phyloP scores from a whole-genome alignment of 306 rosid species.

The Citrullus colocynthis region DNA sequence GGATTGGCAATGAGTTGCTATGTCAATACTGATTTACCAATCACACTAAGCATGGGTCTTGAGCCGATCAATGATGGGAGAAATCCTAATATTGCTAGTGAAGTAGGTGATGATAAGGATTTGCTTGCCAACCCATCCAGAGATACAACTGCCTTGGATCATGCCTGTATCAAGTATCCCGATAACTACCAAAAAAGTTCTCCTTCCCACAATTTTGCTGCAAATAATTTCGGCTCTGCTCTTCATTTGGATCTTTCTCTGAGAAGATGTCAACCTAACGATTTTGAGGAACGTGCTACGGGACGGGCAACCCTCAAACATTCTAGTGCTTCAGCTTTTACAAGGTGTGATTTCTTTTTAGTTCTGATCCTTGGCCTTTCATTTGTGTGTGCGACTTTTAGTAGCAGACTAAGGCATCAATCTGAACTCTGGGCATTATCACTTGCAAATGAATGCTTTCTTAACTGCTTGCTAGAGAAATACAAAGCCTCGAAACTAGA shows the following conservation, averaged over 20 bases:
- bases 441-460: not conserved
- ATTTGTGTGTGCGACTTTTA: not conserved
- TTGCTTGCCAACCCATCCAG: slow-evolving; percentile 35
- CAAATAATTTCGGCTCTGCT: slow-evolving; percentile 33
- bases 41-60: slow-evolving; percentile 24
- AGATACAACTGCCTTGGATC: slow-evolving; percentile 59
- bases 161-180: slow-evolving; percentile 35
- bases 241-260: slow-evolving; percentile 82
- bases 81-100: slow-evolving; percentile 28
- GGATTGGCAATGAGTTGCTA: slow-evolving; percentile 27
- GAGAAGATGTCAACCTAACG: slow-evolving; percentile 45
- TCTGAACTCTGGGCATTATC: not conserved
- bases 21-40: slow-evolving; percentile 28
- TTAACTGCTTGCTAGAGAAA: not conserved
- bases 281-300: slow-evolving; percentile 31
- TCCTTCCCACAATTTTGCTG: slow-evolving; percentile 38
- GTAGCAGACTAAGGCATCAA: not conserved
- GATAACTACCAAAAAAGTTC: slow-evolving; percentile 27
- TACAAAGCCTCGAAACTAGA: not conserved
- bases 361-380: slow-evolving; percentile 1
- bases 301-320: slow-evolving; percentile 50
- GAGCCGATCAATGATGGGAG: slow-evolving; percentile 26
- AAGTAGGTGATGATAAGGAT: slow-evolving; percentile 44
- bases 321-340: slow-evolving; percentile 79
- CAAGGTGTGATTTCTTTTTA: slow-evolving; percentile 35